Conservation (phyloP, 805 yeast species). For the Saturnispora dispora region DNA sequence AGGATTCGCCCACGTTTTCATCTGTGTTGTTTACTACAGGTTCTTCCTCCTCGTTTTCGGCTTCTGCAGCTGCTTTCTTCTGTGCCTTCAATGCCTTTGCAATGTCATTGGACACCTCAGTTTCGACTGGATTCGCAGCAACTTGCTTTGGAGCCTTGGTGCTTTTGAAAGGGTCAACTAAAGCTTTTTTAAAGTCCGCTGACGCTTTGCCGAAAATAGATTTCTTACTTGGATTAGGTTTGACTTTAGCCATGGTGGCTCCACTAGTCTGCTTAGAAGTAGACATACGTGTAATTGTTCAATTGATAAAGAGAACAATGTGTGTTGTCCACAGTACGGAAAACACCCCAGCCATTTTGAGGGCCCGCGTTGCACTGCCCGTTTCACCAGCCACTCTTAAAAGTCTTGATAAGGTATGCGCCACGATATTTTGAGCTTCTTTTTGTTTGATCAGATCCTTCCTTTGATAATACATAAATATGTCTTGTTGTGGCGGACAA, state of each 20-base stretch:
- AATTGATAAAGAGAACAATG: neutral
- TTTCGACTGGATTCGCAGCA: neutral
- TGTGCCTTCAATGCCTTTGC: neutral
- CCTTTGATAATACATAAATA: neutral
- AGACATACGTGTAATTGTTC: neutral
- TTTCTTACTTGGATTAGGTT: neutral
- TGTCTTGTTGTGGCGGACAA: constrained; percentile 6
- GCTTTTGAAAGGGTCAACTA: neutral
- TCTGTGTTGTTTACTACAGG: constrained; percentile 7
- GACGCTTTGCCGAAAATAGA: neutral
- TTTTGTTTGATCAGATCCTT: neutral
- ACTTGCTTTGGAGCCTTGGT: neutral
- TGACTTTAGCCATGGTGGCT: neutral
- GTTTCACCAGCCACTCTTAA: neutral
- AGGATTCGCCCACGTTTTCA: constrained; percentile 1
- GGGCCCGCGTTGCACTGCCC: neutral
- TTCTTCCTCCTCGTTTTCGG: neutral
- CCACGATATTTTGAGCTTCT: neutral
- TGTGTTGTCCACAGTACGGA: neutral
- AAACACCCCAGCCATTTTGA: neutral
- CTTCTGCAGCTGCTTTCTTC: neutral
- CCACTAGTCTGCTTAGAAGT: neutral
- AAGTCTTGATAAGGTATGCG: neutral
- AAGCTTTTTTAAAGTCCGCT: neutral
- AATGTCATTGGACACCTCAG: neutral